These are phyloP conservation scores for Eutrema japonicum DNA, from an alignment of 345 rosid species.

Conservation along the genomic window DNA sequence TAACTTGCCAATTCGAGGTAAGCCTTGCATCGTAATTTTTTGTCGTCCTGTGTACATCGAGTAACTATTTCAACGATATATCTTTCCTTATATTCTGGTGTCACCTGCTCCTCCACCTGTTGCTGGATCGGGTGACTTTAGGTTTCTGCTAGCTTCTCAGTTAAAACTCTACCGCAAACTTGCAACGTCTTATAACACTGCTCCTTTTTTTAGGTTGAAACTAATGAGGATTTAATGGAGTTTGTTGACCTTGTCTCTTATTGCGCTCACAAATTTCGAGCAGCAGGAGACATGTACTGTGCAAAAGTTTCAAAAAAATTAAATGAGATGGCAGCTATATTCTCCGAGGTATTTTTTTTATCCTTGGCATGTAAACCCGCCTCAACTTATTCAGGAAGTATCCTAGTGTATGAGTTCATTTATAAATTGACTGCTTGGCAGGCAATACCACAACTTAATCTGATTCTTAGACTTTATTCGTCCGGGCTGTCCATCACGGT, in stretches of 20 bases:
- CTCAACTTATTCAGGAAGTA: constrained; percentile 33
- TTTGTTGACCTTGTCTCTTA: constrained; percentile 72
- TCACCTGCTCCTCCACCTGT: constrained; percentile 23
- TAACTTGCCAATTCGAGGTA: constrained; percentile 64
- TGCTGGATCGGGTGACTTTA: constrained; percentile 23
- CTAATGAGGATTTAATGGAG: constrained; percentile 46
- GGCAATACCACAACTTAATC: constrained; percentile 56
- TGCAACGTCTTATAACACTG: neutral
- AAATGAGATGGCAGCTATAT: constrained; percentile 50
- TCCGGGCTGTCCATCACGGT: constrained; percentile 54
- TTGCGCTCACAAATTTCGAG: constrained; percentile 67
- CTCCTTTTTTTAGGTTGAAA: constrained; percentile 56
- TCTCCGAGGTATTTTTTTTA: constrained; percentile 56
- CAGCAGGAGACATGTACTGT: constrained; percentile 50
- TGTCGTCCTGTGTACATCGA: neutral
- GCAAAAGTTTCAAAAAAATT: constrained; percentile 56
- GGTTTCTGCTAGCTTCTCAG: constrained; percentile 27
- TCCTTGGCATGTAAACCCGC: constrained; percentile 31
- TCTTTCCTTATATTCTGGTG: constrained; percentile 16
- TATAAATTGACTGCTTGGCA: constrained; percentile 48
- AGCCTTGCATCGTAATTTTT: constrained; percentile 19
- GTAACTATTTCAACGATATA: neutral
- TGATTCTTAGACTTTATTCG: constrained; percentile 74
- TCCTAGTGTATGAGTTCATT: constrained; percentile 30
- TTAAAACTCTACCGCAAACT: constrained; percentile 4